phyloP scores from a whole-genome alignment of 129 eudicot genomes.

The Chrysanthemum makinoi region DNA sequence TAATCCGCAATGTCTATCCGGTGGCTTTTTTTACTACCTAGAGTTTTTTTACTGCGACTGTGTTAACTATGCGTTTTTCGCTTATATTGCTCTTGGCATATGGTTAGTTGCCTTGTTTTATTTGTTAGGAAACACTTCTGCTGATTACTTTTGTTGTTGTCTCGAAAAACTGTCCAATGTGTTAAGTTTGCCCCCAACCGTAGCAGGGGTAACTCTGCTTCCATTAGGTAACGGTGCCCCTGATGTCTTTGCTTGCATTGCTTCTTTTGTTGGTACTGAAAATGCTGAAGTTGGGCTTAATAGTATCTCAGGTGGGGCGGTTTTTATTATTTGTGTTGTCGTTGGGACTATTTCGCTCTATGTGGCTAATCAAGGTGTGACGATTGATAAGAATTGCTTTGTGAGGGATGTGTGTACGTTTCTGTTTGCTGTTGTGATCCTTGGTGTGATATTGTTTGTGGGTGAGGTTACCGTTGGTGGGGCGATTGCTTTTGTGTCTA shows the following conservation, averaged over 20 bases:
- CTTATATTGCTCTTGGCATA: conserved; percentile 32
- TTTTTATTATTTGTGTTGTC: conserved; percentile 27
- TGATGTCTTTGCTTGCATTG: conserved; percentile 72
- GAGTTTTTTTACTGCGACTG: conserved; percentile 61
- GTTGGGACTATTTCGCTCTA: too few species aligned
- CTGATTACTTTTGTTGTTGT: conserved; percentile 63
- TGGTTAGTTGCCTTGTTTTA: conserved; percentile 64
- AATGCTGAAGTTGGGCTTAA: conserved; percentile 62
- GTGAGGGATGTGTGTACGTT: conserved; percentile 52
- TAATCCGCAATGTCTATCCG: conserved; percentile 51
- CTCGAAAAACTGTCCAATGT: conserved; percentile 53
- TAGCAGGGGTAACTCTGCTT: conserved; percentile 74
- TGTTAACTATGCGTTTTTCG: conserved; percentile 25
- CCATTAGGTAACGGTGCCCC: conserved; percentile 79
- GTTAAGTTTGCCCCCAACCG: conserved; percentile 53
- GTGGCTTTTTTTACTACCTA: conserved; percentile 51
- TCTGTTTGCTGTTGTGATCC: conserved; percentile 36
- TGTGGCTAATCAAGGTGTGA: conserved; percentile 12
- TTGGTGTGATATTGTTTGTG: conserved; percentile 37
- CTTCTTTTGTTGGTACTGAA: conserved; percentile 58
- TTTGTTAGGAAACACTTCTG: conserved; percentile 62
- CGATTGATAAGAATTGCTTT: conserved; percentile 52
- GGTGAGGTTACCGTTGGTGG: conserved; percentile 51
- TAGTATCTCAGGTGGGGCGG: conserved; percentile 69
- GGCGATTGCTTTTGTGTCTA: conserved; percentile 54